Evolutionary conservation across 1,284 basidiomycete species (phyloP).

Genomic region (Boletellus deceptivus): DNA sequence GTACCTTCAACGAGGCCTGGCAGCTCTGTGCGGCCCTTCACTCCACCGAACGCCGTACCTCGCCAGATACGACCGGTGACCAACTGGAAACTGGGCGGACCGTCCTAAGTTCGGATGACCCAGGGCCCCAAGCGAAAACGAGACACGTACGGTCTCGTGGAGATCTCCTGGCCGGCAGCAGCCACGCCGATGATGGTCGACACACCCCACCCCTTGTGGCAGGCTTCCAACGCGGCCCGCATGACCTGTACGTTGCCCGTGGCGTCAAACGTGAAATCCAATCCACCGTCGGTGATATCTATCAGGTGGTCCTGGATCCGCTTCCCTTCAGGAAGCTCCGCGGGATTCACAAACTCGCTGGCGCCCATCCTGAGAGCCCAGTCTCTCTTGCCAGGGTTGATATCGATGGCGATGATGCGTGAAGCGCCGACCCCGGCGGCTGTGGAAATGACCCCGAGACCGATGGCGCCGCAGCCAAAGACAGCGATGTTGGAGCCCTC

Average conservation of each 20-base stretch:
- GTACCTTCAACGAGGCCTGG: conserved; percentile 84
- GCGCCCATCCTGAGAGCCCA: conserved; percentile 96
- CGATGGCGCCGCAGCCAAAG: conserved; percentile 96
- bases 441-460: conserved; percentile 89
- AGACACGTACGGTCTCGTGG: conserved; percentile 82
- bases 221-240: conserved; percentile 93
- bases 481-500: conserved; percentile 88
- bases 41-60: conserved; percentile 95
- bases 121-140: neutral
- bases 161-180: conserved; percentile 96
- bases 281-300: conserved; percentile 93
- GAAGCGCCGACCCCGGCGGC: conserved; percentile 76
- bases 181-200: conserved; percentile 94
- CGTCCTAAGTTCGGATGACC: conserved; percentile 9
- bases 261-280: conserved; percentile 97
- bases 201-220: conserved; percentile 99
- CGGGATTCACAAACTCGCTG: conserved; percentile 94
- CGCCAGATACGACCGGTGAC: conserved; percentile 96
- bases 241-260: conserved; percentile 96
- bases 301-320: conserved; percentile 88
- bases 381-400: conserved; percentile 79
- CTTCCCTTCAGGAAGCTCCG: conserved; percentile 71
- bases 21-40: conserved; percentile 95
- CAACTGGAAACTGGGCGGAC: conserved; percentile 63
- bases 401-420: conserved; percentile 92